Conservation (phyloP, 345 rosid genomes). For the Cardiospermum halicacabum region DNA sequence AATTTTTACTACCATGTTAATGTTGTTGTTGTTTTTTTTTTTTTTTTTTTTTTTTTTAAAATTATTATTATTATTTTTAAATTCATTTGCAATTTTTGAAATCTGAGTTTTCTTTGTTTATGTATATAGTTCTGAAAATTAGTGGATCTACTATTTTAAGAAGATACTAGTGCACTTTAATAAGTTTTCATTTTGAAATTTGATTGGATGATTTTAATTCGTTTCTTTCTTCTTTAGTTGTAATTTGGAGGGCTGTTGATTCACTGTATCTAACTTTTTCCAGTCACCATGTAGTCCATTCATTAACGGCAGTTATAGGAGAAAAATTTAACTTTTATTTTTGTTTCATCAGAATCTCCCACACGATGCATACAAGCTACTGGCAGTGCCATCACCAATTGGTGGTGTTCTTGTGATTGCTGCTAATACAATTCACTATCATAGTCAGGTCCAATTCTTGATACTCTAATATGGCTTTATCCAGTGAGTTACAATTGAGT, state of each 20-base stretch:
- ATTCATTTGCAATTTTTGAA: conserved; percentile 9
- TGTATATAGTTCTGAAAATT: no score
- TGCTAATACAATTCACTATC: conserved; percentile 84
- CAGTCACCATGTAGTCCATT: neutral
- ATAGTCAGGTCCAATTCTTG: conserved; percentile 67
- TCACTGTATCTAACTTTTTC: neutral
- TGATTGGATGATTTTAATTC: neutral
- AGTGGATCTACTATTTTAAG: neutral
- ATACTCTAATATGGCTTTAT: neutral
- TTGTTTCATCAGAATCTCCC: conserved; percentile 73
- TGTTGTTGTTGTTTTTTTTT: no score
- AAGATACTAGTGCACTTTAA: conserved; percentile 7
- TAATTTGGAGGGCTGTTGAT: neutral
- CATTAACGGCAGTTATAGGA: neutral
- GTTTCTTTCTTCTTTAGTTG: neutral
- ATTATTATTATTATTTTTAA: no score
- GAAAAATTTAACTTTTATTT: neutral
- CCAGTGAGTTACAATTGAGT: conserved; percentile 1
- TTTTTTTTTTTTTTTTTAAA: no score
- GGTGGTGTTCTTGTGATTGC: conserved; percentile 93
- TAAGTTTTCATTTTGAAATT: conserved; percentile 15
- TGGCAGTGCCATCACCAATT: conserved; percentile 93
- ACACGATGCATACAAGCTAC: conserved; percentile 92
- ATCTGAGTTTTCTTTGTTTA: conserved; percentile 1
- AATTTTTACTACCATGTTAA: neutral